A percentile compares a stretch with the other conserved stretches of the same genome.
phyloP scores from a whole-genome alignment of 345 rosid species.

The Pseudoturritis turrita region DNA sequence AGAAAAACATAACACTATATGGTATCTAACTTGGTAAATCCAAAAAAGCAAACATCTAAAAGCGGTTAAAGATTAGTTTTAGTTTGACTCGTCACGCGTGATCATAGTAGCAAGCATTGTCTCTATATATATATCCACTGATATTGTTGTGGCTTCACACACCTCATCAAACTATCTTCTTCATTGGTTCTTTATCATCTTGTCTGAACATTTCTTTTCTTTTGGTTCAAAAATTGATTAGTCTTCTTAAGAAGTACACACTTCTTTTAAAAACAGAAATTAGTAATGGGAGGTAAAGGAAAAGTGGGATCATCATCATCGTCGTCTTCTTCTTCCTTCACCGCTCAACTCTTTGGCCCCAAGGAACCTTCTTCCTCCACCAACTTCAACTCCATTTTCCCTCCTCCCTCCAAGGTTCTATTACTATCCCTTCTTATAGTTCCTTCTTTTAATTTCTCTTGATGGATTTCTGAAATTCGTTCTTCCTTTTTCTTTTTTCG shows the following conservation, averaged over 20 bases:
- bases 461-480: neutral
- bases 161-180: constrained; percentile 13
- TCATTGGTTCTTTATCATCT: neutral
- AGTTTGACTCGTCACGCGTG: neutral
- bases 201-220: neutral
- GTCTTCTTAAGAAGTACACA: neutral
- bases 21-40: neutral
- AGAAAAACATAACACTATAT: neutral
- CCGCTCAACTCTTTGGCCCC: constrained; percentile 62
- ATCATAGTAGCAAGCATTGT: neutral
- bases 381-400: constrained; percentile 56
- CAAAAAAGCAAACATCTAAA: neutral
- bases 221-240: neutral
- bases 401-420: constrained; percentile 53
- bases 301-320: constrained; percentile 35
- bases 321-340: constrained; percentile 50
- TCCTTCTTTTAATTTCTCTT: neutral
- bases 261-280: neutral
- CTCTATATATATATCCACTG: constrained; percentile 13
- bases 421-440: neutral
- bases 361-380: constrained; percentile 57
- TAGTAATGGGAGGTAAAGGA: constrained; percentile 53
- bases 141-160: constrained; percentile 5
- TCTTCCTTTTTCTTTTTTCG: neutral
- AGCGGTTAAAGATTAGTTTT: neutral